Base-by-base conservation (phyloP, 768 basidiomycete species). In the Myochromella boudieri region DNA sequence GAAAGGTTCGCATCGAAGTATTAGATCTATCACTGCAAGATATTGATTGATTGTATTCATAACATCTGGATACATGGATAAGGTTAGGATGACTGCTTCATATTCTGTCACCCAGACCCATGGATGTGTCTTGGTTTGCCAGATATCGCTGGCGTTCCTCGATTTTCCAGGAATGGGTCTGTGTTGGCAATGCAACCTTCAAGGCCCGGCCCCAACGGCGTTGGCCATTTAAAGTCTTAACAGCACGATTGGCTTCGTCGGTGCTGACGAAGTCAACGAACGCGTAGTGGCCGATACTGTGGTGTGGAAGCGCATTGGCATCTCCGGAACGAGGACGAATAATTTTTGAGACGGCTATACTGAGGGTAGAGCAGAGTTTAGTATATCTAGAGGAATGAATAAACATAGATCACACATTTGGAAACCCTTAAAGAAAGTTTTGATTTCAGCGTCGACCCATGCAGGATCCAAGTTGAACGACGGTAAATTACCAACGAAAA, bases 401-500 rank as follows among this genome's bases (percentile, higher is more conserved):
- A 8, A 10, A 17, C 6, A 6, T 6, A 20, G n/a, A 7, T 20
- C 41, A 11, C 33, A 40, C 38, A 39, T 37, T 28, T 46, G 27
- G 22, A 46, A 46, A 6, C 29, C 45, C 26, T 40, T 11, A 17
- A 46, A 46, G 15, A 40, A 33, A 12, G 14, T n/a, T 18, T 46
- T 46, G 29, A 46, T 39, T 21, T 46, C 45, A 17, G 45, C 45
- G 20, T 46, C 45, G 10, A 46, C 38, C 21, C 45, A 17, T 2
- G 37, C 45, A 7, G 45, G 38, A 24, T 39, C 29, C n/a, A 39
- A 24, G 12, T 29, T 31, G 29, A 46, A 46, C 3, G 18, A 14
- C 29, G 45, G 45, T 11, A 46, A 22, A 24, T 46, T 46, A 20
- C 38, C 38, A 20, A 40, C 45, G 18, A 46, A 46, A n/a, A 40